Evolutionary conservation across 2,329 filamentous ascomycete genomes (phyloP).

Genomic region (Colletotrichum plurivorum): DNA sequence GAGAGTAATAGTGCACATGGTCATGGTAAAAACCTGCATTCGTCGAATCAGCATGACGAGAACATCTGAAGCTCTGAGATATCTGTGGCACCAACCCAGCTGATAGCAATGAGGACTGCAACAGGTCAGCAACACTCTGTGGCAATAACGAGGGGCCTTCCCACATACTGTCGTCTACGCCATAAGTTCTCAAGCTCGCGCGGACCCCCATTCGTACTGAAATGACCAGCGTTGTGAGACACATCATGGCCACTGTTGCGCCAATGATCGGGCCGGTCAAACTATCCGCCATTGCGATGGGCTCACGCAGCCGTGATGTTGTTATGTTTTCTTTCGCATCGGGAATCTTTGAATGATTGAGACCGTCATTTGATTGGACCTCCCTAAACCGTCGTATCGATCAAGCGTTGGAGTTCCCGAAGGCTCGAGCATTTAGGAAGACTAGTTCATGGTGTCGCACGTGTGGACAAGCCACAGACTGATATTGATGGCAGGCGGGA

Average conservation of each 20-base stretch:
- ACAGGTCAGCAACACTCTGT: neutral
- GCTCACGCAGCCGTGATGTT: neutral
- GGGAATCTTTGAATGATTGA: neutral
- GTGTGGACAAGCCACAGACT: conserved; percentile 10
- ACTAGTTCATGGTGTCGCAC: neutral
- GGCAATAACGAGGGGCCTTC: neutral
- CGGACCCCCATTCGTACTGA: conserved; percentile 20
- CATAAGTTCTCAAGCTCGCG: conserved; percentile 10
- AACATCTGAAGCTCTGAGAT: neutral
- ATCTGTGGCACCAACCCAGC: conserved; percentile 9
- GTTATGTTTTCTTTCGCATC: neutral
- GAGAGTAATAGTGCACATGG: conserved; percentile 15
- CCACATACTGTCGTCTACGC: conserved; percentile 21
- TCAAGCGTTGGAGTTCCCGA: no score
- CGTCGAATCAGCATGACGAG: neutral
- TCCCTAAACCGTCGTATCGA: no score
- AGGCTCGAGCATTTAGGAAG: neutral
- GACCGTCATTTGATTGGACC: no score
- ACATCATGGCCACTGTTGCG: conserved; percentile 29
- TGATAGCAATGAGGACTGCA: conserved; percentile 6
- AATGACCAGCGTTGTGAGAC: conserved; percentile 27
- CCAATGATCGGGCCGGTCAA: conserved; percentile 12
- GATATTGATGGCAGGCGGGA: neutral
- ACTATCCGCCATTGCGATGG: conserved; percentile 19
- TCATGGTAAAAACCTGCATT: conserved; percentile 9